Percentiles rank a stretch among this genome's conserved stretches.
phyloP scores from a whole-genome alignment of 805 yeast genomes.

The Wickerhamomyces pijperi region DNA sequence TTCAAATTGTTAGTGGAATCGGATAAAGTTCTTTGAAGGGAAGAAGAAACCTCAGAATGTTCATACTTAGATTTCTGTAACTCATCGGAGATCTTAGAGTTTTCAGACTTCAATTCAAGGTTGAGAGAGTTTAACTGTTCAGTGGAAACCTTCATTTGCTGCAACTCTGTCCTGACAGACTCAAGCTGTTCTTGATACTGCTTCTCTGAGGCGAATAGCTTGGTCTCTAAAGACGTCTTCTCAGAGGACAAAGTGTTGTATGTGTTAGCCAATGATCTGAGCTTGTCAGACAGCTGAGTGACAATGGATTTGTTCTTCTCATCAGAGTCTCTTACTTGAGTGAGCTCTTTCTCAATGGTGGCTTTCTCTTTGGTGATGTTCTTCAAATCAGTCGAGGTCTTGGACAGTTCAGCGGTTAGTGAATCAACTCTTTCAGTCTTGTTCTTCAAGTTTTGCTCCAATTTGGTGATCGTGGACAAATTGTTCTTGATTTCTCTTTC shows the following conservation, averaged over 20 bases:
- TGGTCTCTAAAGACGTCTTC: conserved; percentile 12
- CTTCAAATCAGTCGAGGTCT: conserved; percentile 1
- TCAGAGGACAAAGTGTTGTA: conserved; percentile 19
- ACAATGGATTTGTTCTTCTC: conserved; percentile 24
- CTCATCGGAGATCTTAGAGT: conserved; percentile 1
- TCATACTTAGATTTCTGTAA: no score
- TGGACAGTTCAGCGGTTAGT: background rate
- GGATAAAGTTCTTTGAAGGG: no score
- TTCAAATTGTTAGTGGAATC: background rate
- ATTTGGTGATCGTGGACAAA: conserved; percentile 14
- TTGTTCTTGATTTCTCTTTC: conserved; percentile 21
- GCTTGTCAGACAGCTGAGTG: conserved; percentile 32
- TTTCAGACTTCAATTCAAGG: conserved; percentile 6
- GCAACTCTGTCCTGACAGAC: conserved; percentile 6
- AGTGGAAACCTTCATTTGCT: conserved; percentile 6
- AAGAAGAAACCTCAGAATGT: no score
- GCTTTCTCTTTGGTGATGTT: conserved; percentile 1
- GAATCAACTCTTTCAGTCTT: conserved; percentile 8
- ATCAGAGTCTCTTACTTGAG: conserved; percentile 16
- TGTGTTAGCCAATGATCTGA: conserved; percentile 29
- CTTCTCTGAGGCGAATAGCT: conserved; percentile 5
- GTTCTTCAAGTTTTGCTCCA: conserved; percentile 10
- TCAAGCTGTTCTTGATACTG: conserved; percentile 9
- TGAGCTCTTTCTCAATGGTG: conserved; percentile 14
- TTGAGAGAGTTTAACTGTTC: conserved; percentile 3